These are phyloP conservation scores for Domatiomyces catenatus DNA, from an alignment of 2,329 filamentous ascomycete genomes.

Conservation along the genomic window DNA sequence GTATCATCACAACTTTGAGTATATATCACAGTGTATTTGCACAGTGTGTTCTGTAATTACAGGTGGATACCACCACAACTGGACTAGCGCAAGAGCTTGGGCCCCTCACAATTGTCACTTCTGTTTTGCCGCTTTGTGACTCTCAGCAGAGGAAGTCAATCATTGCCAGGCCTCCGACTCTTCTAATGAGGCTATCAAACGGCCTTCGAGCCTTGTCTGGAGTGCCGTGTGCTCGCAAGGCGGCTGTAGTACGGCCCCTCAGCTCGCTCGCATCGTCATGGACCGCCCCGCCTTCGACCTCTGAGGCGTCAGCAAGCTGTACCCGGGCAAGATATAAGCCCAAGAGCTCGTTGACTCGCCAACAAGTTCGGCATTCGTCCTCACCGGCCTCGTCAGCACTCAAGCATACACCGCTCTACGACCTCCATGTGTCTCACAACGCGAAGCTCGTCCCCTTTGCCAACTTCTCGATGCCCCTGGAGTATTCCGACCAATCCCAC, in stretches of 20 bases:
- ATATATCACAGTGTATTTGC: no score
- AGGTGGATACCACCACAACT: no score
- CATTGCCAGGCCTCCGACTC: no score
- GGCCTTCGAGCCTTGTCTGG: neutral
- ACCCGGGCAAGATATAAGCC: neutral
- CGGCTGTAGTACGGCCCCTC: neutral
- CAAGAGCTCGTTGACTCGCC: neutral
- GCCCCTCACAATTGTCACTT: no score
- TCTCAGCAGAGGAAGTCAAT: no score
- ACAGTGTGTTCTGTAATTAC: no score
- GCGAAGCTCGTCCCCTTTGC: constrained; percentile 97
- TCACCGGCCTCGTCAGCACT: constrained; percentile 13
- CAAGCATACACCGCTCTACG: constrained; percentile 54
- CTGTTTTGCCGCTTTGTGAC: no score
- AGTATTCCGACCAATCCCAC: constrained; percentile 65
- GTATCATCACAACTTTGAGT: no score
- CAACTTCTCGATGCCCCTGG: constrained; percentile 81
- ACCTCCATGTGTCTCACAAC: constrained; percentile 60
- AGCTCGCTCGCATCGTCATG: neutral
- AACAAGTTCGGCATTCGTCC: neutral
- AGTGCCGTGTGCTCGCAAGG: neutral
- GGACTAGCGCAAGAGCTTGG: no score
- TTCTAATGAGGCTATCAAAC: neutral
- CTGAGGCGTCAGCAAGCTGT: neutral
- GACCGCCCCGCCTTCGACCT: neutral